A percentile compares a stretch with the other conserved stretches of the same genome.
Evolutionary conservation across 257 asterid species (phyloP).

Genomic region (Solanum rostratum): DNA sequence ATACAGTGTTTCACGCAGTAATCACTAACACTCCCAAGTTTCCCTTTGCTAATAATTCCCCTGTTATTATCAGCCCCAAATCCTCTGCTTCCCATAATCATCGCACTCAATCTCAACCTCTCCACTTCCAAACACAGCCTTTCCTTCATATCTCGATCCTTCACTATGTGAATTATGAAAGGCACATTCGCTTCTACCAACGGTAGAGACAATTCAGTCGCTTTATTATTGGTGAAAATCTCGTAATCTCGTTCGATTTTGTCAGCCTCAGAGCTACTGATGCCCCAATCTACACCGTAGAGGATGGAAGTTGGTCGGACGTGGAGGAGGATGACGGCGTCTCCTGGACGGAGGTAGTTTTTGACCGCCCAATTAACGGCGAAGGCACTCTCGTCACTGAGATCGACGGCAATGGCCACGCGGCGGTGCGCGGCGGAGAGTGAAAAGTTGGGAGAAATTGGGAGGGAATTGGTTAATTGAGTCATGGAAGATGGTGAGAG

Average conservation of each 20-base stretch:
- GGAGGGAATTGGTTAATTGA: neutral
- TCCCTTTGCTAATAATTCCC: conserved; percentile 10
- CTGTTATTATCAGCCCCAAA: conserved; percentile 17
- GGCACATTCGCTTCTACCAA: conserved; percentile 31
- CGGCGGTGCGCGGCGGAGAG: conserved; percentile 28
- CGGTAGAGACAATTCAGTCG: conserved; percentile 24
- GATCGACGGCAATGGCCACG: conserved; percentile 44
- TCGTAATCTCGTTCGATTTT: conserved; percentile 22
- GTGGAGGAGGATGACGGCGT: conserved; percentile 38
- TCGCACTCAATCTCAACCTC: conserved; percentile 34
- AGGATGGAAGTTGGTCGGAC: conserved; percentile 35
- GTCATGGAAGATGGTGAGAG: neutral
- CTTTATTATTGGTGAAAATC: conserved; percentile 19
- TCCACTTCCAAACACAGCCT: conserved; percentile 52
- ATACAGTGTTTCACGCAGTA: conserved; percentile 48
- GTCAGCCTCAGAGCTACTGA: conserved; percentile 11
- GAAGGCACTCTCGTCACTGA: conserved; percentile 48
- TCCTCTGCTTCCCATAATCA: conserved; percentile 53
- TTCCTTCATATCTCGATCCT: conserved; percentile 47
- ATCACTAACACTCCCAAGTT: conserved; percentile 59
- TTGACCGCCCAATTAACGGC: conserved; percentile 47
- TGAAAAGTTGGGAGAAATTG: conserved; percentile 1
- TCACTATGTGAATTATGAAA: conserved; percentile 40
- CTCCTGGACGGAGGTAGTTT: conserved; percentile 46
- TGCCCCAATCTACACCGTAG: conserved; percentile 52